Evolutionary conservation across 495 filamentous ascomycete genomes (phyloP), one percentile per base, ranked within the genome.

Genomic region (Hyaloscypha finlandica): DNA sequence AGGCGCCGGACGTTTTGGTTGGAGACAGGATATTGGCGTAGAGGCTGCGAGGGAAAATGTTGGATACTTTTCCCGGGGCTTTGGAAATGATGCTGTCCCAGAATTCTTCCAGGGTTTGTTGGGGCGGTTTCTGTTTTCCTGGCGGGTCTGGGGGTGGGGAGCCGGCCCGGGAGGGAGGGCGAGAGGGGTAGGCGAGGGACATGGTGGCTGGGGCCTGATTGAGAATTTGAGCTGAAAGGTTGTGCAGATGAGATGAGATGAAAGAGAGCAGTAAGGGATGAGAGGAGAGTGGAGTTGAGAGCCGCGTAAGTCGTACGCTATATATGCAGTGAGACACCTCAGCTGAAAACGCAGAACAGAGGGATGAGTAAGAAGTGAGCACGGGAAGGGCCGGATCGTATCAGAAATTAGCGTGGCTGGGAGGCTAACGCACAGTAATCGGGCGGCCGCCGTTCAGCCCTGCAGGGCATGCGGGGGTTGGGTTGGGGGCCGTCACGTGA

Each of bases 81-180:
- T 56, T 56, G 53, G 53, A 56, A 9, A 56, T 56, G 8, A 30
- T 56, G 53, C 53, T 56, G 6, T 56, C 53, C 53, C 53, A 56
- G 53, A 56, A 56, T 12, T 56, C 53, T 12, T 56, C 53, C 5
- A 56, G 22, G 30, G 22, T 4, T 29, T 56, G 3, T n/a, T 56
- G 53, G 53, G 53, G 53, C 20, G 53, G 53, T 19, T 56, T 56
- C 19, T 6, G 22, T n/a, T 8, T 9, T 6, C 0, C 6, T 29
- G 8, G 8, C 0, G 22, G 22, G 11, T n/a, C 22, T n/a, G 53
- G 53, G 3, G 53, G 53, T 14, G 53, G 53, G 16, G 53, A 56
- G 9, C 4, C 42, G 42, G 42, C 42, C 11, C 42, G 9, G 42
- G 42, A 48, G 42, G 16, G 11, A 4, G 42, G 42, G 42, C 42